Conservation (phyloP, 352 stramenopile species). For the Phytophthora lateralis region DNA sequence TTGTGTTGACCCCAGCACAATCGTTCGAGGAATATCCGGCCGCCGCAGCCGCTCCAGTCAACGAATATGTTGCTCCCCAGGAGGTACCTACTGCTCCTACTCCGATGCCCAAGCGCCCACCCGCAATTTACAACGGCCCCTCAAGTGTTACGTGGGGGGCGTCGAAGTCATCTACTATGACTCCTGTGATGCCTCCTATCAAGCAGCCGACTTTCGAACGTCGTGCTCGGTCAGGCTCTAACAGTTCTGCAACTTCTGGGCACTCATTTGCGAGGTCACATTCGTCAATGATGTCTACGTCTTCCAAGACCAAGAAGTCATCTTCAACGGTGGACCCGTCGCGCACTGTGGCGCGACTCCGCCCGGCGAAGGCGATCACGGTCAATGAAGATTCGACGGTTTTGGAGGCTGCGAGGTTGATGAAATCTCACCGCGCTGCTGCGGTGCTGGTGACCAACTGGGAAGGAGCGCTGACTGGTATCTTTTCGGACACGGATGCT, state of each 20-base stretch:
- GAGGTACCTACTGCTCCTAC: conserved; percentile 23
- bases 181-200: conserved; percentile 28
- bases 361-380: conserved; percentile 90
- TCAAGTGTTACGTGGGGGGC: conserved; percentile 23
- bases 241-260: conserved; percentile 73
- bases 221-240: conserved; percentile 71
- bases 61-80: conserved; percentile 16
- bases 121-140: conserved; percentile 45
- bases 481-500: conserved; percentile 94
- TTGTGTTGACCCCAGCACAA: conserved; percentile 12
- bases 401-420: conserved; percentile 86
- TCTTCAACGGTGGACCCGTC: conserved; percentile 52
- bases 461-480: conserved; percentile 90
- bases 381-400: conserved; percentile 82
- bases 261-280: conserved; percentile 84
- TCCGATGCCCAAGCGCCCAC: conserved; percentile 28
- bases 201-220: conserved; percentile 38
- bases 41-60: conserved; percentile 11
- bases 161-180: conserved; percentile 28
- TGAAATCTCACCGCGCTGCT: conserved; percentile 91
- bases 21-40: conserved; percentile 27
- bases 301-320: conserved; percentile 75
- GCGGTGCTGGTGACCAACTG: conserved; percentile 92
- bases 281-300: conserved; percentile 79
- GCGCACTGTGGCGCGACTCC: conserved; percentile 77